These are phyloP conservation scores for Pseudopyrenochaeta lycopersici DNA, from an alignment of 2,329 filamentous ascomycete genomes.

Conservation along the genomic window DNA sequence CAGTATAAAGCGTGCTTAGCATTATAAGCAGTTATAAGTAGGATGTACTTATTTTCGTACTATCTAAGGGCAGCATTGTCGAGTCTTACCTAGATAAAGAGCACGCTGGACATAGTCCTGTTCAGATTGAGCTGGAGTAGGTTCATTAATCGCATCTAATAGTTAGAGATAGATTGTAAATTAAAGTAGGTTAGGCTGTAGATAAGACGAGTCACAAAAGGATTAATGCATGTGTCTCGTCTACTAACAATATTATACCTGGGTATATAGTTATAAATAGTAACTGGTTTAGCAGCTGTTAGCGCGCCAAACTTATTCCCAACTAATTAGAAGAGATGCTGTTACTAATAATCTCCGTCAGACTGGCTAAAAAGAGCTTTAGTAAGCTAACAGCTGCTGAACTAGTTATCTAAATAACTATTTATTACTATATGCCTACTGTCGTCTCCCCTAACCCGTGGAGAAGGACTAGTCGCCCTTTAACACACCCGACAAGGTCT, in stretches of 20 bases:
- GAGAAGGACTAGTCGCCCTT: conserved; percentile 5
- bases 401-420: conserved; percentile 2
- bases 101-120: no score
- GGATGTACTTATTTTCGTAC: no score
- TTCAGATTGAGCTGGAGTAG: no score
- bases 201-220: no score
- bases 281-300: conserved; percentile 1
- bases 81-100: no score
- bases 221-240: neutral
- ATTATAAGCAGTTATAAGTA: no score
- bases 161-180: no score
- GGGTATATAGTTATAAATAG: conserved; percentile 2
- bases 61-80: no score
- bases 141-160: no score
- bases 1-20: conserved; percentile 2
- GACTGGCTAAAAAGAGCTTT: conserved; percentile 1
- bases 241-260: conserved; percentile 1
- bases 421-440: conserved; percentile 1
- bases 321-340: conserved; percentile 1
- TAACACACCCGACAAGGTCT: conserved; percentile 7
- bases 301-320: neutral
- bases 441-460: neutral
- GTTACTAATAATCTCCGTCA: conserved; percentile 3
- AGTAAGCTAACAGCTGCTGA: conserved; percentile 1
- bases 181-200: no score